Base-by-base conservation (phyloP, 441 rosid species). In the Daphne laureola region DNA sequence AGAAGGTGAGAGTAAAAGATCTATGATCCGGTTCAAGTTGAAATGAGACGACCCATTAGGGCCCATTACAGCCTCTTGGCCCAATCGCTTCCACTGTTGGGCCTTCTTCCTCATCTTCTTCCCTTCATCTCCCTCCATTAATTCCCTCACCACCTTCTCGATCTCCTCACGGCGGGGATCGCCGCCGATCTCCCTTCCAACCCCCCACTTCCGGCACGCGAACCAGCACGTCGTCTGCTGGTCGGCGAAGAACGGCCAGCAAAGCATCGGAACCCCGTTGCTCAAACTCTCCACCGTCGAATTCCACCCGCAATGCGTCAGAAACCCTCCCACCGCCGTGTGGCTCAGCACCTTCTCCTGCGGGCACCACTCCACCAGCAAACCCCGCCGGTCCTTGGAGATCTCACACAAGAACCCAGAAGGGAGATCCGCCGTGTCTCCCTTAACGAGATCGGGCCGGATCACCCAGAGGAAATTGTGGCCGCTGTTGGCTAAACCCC, bases 241-340 rank as follows among this genome's bases (percentile, higher is more conserved):
- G 11, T 65, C 70, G 0, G 61, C 74, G 8, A 61, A 46, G 25
- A 61, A 65, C 0, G 67, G 67, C 70, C 67, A 69, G 40, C 70
- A 53, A 2, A 69, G 14, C 40, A 69, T 5, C 0, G 60, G 57
- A 55, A 65, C 67, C 12, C 70, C 67, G 8, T 43, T 59, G 1
- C 59, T 14, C 12, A 69, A 25, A 46, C 66, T 64, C 5, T 59
- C 73, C 12, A 68, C 12, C 0, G 57, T 63, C 0, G 73, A 68
- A 56, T 63, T 63, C 55, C 73, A 63, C 3, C 65, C 62, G 25
- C 65, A 54, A 17, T 63, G 62, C 2, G 52, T 68, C 47, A 68
- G 44, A 46, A 69, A 64, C 3, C 57, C 60, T 5, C 67, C 54
- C 0, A 69, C 7, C 5, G 66, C 47, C 13, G 63, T 49, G 58